A percentile compares a stretch with the other conserved stretches of the same genome.
These are phyloP conservation scores for Fonsecaea erecta DNA, from an alignment of 2,329 filamentous ascomycete genomes.

Conservation along the genomic window DNA sequence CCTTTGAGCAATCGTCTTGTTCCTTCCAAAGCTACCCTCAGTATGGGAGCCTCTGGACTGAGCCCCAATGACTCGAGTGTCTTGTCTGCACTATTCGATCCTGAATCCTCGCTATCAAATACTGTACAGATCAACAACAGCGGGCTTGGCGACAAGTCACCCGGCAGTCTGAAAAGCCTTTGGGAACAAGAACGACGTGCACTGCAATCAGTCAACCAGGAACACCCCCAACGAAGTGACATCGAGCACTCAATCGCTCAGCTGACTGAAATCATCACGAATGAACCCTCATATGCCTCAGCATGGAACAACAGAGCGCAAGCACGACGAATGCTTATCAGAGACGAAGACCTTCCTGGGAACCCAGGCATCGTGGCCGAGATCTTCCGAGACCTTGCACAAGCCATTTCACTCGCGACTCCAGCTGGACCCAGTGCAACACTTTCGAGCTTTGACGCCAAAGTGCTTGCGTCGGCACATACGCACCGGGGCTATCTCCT, in stretches of 20 bases:
- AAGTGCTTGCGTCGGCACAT: conserved; percentile 58
- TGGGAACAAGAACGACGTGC: conserved; percentile 48
- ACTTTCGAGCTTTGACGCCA: conserved; percentile 54
- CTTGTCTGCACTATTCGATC: conserved; percentile 53
- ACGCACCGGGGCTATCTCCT: conserved; percentile 59
- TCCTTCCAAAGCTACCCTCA: not conserved
- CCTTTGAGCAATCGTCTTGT: not conserved
- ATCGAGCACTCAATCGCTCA: conserved; percentile 44
- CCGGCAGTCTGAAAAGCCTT: conserved; percentile 47
- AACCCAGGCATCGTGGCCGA: conserved; percentile 32
- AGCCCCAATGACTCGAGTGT: conserved; percentile 52
- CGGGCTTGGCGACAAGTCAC: conserved; percentile 48
- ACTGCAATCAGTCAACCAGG: conserved; percentile 44
- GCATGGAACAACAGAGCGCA: conserved; percentile 63
- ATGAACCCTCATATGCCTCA: conserved; percentile 57
- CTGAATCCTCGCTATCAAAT: conserved; percentile 42
- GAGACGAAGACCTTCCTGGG: conserved; percentile 32
- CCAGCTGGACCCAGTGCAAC: conserved; percentile 47
- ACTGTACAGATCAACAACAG: conserved; percentile 42
- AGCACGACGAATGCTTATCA: conserved; percentile 47
- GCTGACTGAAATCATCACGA: conserved; percentile 50
- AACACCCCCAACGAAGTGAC: conserved; percentile 33
- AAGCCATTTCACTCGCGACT: conserved; percentile 53
- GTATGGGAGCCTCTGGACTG: conserved; percentile 34
- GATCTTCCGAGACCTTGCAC: conserved; percentile 45